Base-by-base conservation (phyloP, 2,329 filamentous ascomycete species). In the Byssothecium circinans region DNA sequence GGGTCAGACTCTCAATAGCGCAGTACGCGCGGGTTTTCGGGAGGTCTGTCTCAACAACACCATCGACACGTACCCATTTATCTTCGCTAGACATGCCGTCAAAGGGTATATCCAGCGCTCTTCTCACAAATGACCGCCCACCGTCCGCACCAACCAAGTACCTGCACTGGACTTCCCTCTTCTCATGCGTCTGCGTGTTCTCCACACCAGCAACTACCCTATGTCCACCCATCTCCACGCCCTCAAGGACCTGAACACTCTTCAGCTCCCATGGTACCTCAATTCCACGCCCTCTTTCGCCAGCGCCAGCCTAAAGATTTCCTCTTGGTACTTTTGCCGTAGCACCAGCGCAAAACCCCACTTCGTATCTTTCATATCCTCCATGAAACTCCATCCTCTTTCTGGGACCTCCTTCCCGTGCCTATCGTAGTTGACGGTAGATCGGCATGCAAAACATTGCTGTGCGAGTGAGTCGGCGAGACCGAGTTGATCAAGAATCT, bases 241-340 rank as follows among this genome's bases (percentile, higher is more conserved):
- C 51, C n/a, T 70, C 60, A 42, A 75, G 64, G 7, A 78, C 41
- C 1, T 65, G 53, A 22, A 78, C 62, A n/a, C 57, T 68, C 3
- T 65, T 56, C 36, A 77, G 67, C 47, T 72, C 67, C 8, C 69
- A 61, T 2, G 68, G 69, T 15, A 66, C 60, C 33, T 71, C 63
- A 4, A 62, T 1, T 62, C 49, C 1, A 71, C 67, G 17, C 73
- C 72, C 23, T 74, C 54, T 39, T 53, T 67, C 40, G 49, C 63
- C 60, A 74, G 40, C 47, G 70, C 65, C n/a, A 65, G 62, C 34
- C 79, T 71, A 42, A 81, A 77, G 34, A 82, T 75, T 11, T 77
- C 75, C 55, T 82, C 79, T 6, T 78, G 75, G 56, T 79, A 81
- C 58, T 78, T 81, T 62, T 83, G 79, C 14, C 80, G 69, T 43